Base-by-base conservation (phyloP, 163 green algal species). In the Picocystis sp. region DNA sequence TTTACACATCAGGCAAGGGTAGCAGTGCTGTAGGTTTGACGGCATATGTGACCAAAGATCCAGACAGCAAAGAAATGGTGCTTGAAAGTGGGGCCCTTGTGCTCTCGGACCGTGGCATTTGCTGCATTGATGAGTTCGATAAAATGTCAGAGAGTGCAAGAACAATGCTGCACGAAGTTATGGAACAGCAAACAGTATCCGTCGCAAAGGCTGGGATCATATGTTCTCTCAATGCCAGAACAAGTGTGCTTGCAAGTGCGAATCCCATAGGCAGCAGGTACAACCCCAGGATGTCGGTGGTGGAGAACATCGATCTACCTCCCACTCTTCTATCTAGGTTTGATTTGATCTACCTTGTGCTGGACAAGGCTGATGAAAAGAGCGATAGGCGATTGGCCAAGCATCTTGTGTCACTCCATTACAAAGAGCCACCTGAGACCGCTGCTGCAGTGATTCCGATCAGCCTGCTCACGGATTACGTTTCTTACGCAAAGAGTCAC, bases 101-200 rank as follows among this genome's bases (percentile, higher is more conserved):
- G 62, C 78, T 99, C 43, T 81, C 61, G 5, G 90, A 98, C 65
- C 60, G 69, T 1, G 90, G 90, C 58, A 77, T 97, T 22, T 99
- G 90, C 82, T 96, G 87, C 78, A 99, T 99, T 61, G 90, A 99
- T 67, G 90, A 99, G 78, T 99, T 99, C 70, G 90, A 99, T 75
- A 99, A 99, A 76, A 99, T 99, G 90, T 86, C 71, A 58, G 89
- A 99, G 17, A 65, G 65, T 17, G 84, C 87, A 9, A 73, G 89
- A 24, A 79, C 62, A 61, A 94, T 94, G 81, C 77, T 91, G 62
- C 69, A 77, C 52, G 66, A 75, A 61, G 62, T 70, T 46, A 97
- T 97, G 88, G 88, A 97, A 78, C 88, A 97, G 77, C 87, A 97
- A 75, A 97, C 87, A 10, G 86, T 95, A 43, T 87, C 72, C 0